Conservation (phyloP, 2,329 filamentous ascomycete species). For the Fusarium sp. region DNA sequence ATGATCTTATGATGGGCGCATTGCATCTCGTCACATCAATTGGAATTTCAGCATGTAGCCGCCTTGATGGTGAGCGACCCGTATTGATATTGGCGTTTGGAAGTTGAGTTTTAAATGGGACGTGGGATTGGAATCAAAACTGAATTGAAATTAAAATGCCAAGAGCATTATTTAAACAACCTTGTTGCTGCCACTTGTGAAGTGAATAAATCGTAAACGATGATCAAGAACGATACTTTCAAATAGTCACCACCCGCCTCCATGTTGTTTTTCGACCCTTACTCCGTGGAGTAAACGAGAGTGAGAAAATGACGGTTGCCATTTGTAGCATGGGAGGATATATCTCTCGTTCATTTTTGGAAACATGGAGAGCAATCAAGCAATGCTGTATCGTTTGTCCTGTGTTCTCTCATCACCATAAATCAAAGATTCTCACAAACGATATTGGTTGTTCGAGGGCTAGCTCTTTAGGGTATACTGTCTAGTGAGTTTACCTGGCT, state of each 20-base stretch:
- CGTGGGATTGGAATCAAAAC: slow-evolving; percentile 4
- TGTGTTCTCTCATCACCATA: too few species aligned
- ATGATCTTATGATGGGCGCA: slow-evolving; percentile 44
- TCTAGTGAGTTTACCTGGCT: too few species aligned
- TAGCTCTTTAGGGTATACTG: too few species aligned
- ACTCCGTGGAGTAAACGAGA: too few species aligned
- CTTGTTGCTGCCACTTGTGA: neutral
- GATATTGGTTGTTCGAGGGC: too few species aligned
- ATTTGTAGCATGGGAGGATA: neutral
- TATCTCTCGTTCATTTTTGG: neutral
- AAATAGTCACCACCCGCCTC: neutral
- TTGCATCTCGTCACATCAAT: slow-evolving; percentile 6
- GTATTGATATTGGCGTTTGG: slow-evolving; percentile 27
- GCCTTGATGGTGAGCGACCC: slow-evolving; percentile 14
- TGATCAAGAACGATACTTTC: neutral
- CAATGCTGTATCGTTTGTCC: too few species aligned
- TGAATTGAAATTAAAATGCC: slow-evolving; percentile 34
- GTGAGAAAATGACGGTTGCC: too few species aligned
- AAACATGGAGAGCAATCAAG: neutral
- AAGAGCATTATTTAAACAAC: slow-evolving; percentile 28
- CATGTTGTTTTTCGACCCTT: too few species aligned
- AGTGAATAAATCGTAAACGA: neutral
- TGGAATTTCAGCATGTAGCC: slow-evolving; percentile 24
- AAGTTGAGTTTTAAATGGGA: slow-evolving; percentile 10
- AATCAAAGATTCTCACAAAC: too few species aligned